A percentile compares a stretch with the other conserved stretches of the same genome.
These are phyloP conservation scores for Lactarius hatsudake DNA, from an alignment of 768 basidiomycete species.

Conservation along the genomic window DNA sequence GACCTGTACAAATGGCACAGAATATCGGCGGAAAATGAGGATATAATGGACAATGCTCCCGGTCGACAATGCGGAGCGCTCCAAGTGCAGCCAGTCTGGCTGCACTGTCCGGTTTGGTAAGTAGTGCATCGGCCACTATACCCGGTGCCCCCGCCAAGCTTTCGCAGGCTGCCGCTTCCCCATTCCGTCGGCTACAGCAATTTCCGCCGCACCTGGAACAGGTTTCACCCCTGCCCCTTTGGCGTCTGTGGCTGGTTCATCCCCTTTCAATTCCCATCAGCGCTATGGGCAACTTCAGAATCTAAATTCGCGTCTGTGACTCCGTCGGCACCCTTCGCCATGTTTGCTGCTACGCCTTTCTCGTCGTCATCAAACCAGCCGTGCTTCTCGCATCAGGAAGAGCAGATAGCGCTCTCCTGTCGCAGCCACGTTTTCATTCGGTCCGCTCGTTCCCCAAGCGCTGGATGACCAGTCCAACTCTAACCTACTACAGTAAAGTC, in stretches of 20 bases:
- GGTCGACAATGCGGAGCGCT: neutral
- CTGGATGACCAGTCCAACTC: neutral
- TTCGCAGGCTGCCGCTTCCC: constrained; percentile 35
- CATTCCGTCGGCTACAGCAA: constrained; percentile 31
- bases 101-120: neutral
- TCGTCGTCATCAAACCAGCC: constrained; percentile 6
- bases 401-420: neutral
- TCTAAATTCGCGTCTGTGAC: neutral
- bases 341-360: neutral
- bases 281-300: constrained; percentile 7
- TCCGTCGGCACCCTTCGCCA: neutral
- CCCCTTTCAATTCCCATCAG: constrained; percentile 22
- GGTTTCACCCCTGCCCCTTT: constrained; percentile 26
- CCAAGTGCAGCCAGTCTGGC: neutral
- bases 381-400: neutral
- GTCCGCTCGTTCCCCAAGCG: neutral
- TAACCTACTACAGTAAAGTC: constrained; percentile 1
- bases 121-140: constrained; percentile 29
- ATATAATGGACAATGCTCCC: constrained; percentile 40
- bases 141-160: constrained; percentile 40
- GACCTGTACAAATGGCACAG: constrained; percentile 58
- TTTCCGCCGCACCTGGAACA: constrained; percentile 31
- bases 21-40: constrained; percentile 52
- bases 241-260: constrained; percentile 19
- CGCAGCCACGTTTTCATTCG: constrained; percentile 23